These are phyloP conservation scores for Chrysanthemum makinoi DNA, from an alignment of 129 eudicot genomes.

Conservation along the genomic window DNA sequence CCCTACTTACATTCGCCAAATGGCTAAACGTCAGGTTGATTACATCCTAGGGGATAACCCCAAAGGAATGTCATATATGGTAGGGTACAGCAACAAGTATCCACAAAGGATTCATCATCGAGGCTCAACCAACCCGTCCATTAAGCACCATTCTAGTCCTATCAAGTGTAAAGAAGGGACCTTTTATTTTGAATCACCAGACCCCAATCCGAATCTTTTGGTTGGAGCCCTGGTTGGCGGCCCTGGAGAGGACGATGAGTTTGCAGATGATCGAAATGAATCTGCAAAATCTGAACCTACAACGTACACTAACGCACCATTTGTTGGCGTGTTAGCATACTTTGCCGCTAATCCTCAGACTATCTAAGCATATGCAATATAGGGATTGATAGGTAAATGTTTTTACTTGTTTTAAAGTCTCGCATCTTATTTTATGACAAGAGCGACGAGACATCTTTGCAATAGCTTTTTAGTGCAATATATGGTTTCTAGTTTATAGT, in stretches of 20 bases:
- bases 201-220: slow-evolving; percentile 66
- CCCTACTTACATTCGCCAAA: slow-evolving; percentile 48
- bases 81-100: slow-evolving; percentile 68
- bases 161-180: slow-evolving; percentile 81
- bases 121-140: slow-evolving; percentile 75
- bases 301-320: slow-evolving; percentile 92
- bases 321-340: slow-evolving; percentile 85
- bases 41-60: slow-evolving; percentile 95
- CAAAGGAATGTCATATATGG: slow-evolving; percentile 89
- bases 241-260: slow-evolving; percentile 81
- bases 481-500: too few relatives aligned
- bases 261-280: slow-evolving; percentile 72
- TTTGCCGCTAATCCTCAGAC: slow-evolving; percentile 67
- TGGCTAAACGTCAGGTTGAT: slow-evolving; percentile 82
- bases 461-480: too few relatives aligned
- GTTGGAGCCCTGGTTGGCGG: slow-evolving; percentile 93
- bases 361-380: slow-evolving; percentile 16
- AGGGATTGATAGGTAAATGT: slow-evolving; percentile 6
- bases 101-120: slow-evolving; percentile 93
- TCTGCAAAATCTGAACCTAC: slow-evolving; percentile 85
- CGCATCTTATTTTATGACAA: slow-evolving; percentile 69
- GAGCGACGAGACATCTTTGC: slow-evolving; percentile 47
- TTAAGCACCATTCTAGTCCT: slow-evolving; percentile 57
- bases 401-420: slow-evolving; percentile 36
- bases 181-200: slow-evolving; percentile 53